phyloP scores from a whole-genome alignment of 148 eudicot species.

The Spergularia bocconei region DNA sequence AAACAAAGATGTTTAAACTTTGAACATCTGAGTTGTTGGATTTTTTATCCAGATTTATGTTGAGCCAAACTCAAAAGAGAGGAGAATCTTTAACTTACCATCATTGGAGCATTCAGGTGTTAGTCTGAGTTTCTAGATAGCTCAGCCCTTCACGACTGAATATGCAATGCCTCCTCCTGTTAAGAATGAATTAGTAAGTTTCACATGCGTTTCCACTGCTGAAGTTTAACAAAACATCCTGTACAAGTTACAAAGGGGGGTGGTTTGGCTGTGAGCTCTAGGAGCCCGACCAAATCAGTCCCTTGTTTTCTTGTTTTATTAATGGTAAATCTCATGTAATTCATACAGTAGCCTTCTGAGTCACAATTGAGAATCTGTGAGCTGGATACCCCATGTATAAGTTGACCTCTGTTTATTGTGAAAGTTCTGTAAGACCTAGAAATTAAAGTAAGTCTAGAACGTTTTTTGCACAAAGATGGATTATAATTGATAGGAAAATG shows the following conservation, averaged over 20 bases:
- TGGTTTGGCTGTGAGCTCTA: constrained; percentile 21
- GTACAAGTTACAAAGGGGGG: constrained; percentile 6
- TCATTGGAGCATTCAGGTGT: constrained; percentile 14
- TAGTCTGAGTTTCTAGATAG: constrained; percentile 15
- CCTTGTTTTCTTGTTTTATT: constrained; percentile 10
- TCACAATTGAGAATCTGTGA: no score
- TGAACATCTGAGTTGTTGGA: constrained; percentile 10
- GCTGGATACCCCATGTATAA: no score
- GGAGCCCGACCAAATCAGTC: constrained; percentile 18
- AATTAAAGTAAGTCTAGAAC: background rate
- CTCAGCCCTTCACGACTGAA: constrained; percentile 16
- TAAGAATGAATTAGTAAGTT: constrained; percentile 12
- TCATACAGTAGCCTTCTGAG: no score
- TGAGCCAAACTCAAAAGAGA: constrained; percentile 11
- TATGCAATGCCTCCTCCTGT: constrained; percentile 12
- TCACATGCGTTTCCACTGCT: background rate
- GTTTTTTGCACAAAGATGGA: background rate
- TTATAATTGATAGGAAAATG: background rate
- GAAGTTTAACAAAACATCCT: background rate
- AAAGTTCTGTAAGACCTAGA: background rate
- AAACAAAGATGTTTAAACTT: constrained; percentile 3
- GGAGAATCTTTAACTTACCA: constrained; percentile 9
- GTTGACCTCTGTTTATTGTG: no score
- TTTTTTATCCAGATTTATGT: constrained; percentile 20
- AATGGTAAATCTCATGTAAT: no score